These are phyloP conservation scores for Pochonia chlamydosporia DNA, from an alignment of 2,329 filamentous ascomycete genomes.

Conservation along the genomic window DNA sequence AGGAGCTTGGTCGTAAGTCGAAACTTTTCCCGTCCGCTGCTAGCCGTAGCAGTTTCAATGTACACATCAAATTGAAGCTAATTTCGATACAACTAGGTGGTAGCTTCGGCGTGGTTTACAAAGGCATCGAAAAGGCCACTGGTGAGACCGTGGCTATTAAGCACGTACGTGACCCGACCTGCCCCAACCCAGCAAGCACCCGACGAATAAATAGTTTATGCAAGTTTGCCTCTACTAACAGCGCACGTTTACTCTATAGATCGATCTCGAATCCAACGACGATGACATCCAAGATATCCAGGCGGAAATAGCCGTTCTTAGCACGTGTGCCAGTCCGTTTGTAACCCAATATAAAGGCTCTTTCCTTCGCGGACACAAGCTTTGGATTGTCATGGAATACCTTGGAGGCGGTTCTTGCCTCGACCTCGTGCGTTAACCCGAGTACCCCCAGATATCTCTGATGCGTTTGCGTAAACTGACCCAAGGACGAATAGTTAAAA, in stretches of 20 bases:
- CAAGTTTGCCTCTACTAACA: not conserved
- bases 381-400: constrained; percentile 99
- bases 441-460: constrained; percentile 7
- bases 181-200: not conserved
- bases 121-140: constrained; percentile 84
- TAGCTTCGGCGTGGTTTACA: constrained; percentile 95
- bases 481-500: constrained; percentile 62
- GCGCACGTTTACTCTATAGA: constrained; percentile 45
- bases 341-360: constrained; percentile 96
- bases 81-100: constrained; percentile 73
- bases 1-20: constrained; percentile 89
- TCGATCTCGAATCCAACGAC: constrained; percentile 96
- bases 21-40: not conserved
- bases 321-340: constrained; percentile 88
- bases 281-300: constrained; percentile 98
- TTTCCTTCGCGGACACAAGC: constrained; percentile 90
- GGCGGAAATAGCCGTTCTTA: constrained; percentile 90
- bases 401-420: constrained; percentile 91
- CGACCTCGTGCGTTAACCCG: constrained; percentile 62
- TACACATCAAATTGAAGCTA: too few species aligned
- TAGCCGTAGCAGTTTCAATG: too few species aligned
- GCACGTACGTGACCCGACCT: constrained; percentile 58
- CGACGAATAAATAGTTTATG: not conserved
- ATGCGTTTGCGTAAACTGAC: constrained; percentile 20
- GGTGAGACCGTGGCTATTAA: constrained; percentile 96